Evolutionary conservation across 805 yeast genomes (phyloP), one percentile per base, ranked within the genome.

Genomic region (Kluyveromyces siamensis): DNA sequence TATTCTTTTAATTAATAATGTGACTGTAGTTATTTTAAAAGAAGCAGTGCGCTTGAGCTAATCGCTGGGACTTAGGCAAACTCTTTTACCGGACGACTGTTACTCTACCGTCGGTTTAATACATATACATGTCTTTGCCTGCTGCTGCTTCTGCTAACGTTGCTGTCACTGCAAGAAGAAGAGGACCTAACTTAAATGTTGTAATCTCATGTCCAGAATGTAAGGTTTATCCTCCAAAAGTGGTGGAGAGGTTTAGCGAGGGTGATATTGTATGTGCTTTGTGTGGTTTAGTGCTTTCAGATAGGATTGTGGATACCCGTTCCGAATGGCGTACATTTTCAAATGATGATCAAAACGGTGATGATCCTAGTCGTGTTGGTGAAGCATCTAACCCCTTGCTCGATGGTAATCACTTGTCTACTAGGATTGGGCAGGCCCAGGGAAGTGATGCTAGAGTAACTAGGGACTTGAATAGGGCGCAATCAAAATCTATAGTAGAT

Each of bases 261-360:
- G 99, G 99, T 40, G 99, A 91, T 67, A 89, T 93, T 58, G 96
- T 91, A n/a, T 91, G 99, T 72, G 98, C 96, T 1, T 76, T 89
- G 53, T 93, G 99, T 72, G 99, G 99, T 2, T 73, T 93, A 50
- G 98, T 91, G 1, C 76, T 93, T 21, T 87, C 96, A 57, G 96
- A 89, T 63, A 76, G 90, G 54, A 83, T 91, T 46, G 96, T 91
- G 30, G 99, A 91, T 61, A 90, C 96, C 5, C 76, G 98, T 56
- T 87, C 96, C 1, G 99, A 91, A 73, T 91, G 99, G 99, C 86
- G 99, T 73, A 93, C 99, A 2, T 91, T 91, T 66, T 84, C 95
- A 51, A 93, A 93, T 63, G 99, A 91, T 66, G 99, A 91, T 67
- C 98, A 91, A 66, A 93, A 91, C 58, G 96, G 95, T 59, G 97